Evolutionary conservation across 176 grass and related monocot genomes (phyloP).

Genomic region (Alopecurus myosuroides): DNA sequence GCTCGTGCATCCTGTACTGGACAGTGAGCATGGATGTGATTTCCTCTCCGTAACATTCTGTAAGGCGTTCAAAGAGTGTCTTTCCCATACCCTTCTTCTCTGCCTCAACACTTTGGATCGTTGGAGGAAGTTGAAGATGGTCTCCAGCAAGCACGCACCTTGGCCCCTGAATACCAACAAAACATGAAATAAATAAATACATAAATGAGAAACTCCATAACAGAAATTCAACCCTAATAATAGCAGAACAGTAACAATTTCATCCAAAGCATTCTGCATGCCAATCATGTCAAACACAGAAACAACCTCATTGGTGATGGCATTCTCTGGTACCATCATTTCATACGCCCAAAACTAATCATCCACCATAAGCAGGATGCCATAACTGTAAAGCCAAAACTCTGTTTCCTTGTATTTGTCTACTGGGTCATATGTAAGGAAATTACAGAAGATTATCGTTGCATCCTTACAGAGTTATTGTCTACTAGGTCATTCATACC

Average conservation of each 20-base stretch:
- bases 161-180: conserved; percentile 51
- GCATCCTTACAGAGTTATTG: background rate
- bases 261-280: background rate
- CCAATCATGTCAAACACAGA: conserved; percentile 12
- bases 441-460: conserved; percentile 5
- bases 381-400: background rate
- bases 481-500: background rate
- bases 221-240: background rate
- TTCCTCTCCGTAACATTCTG: conserved; percentile 61
- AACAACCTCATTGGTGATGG: background rate
- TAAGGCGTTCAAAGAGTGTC: conserved; percentile 91
- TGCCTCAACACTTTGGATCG: conserved; percentile 89
- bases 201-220: conserved; percentile 12
- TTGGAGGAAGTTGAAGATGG: conserved; percentile 95
- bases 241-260: background rate
- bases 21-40: conserved; percentile 87
- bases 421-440: background rate
- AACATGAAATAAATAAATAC: background rate
- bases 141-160: conserved; percentile 92
- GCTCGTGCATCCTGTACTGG: conserved; percentile 94
- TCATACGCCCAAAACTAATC: background rate
- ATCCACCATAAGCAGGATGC: background rate
- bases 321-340: background rate
- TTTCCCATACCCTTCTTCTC: conserved; percentile 90
- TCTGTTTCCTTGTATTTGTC: background rate